phyloP scores from a whole-genome alignment of 495 filamentous ascomycete genomes.

The Annulohypoxylon stygium region DNA sequence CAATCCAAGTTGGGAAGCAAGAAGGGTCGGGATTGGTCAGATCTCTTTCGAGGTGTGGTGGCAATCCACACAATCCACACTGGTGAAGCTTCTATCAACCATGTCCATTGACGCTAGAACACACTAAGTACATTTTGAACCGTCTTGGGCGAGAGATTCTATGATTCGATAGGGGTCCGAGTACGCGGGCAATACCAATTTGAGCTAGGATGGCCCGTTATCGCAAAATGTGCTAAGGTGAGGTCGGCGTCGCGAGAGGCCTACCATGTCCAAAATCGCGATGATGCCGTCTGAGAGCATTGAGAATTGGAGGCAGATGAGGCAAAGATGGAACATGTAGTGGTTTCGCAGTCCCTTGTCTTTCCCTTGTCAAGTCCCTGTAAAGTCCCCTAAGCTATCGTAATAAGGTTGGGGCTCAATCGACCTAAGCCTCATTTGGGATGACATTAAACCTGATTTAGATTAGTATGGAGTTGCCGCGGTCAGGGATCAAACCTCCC shows the following conservation, averaged over 20 bases:
- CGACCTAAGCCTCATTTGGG: slow-evolving; percentile 23
- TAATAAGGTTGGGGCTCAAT: slow-evolving; percentile 46
- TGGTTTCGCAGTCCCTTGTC: slow-evolving; percentile 51
- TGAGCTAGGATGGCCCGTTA: slow-evolving; percentile 37
- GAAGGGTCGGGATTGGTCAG: slow-evolving; percentile 28
- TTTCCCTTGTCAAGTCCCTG: slow-evolving; percentile 19
- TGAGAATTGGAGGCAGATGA: slow-evolving; percentile 49
- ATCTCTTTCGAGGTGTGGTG: slow-evolving; percentile 24
- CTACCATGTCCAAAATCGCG: slow-evolving; percentile 14
- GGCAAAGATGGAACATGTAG: slow-evolving; percentile 54
- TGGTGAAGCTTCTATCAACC: slow-evolving; percentile 40
- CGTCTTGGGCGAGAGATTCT: slow-evolving; percentile 10
- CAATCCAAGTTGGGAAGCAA: slow-evolving; percentile 31
- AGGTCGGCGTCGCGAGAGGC: slow-evolving; percentile 15
- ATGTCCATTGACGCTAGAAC: slow-evolving; percentile 37
- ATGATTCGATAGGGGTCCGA: slow-evolving; percentile 25
- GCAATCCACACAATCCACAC: slow-evolving; percentile 34
- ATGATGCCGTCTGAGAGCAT: slow-evolving; percentile 45
- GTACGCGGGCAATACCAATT: slow-evolving; percentile 39
- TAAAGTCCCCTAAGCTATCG: slow-evolving; percentile 44
- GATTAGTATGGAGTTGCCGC: slow-evolving; percentile 34
- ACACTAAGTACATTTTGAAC: slow-evolving; percentile 26
- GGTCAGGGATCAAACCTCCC: slow-evolving; percentile 32
- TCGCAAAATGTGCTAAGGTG: slow-evolving; percentile 3
- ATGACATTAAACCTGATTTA: slow-evolving; percentile 3